These are phyloP conservation scores for Adenanthera pavonina DNA, from an alignment of 306 rosid species.

Conservation along the genomic window DNA sequence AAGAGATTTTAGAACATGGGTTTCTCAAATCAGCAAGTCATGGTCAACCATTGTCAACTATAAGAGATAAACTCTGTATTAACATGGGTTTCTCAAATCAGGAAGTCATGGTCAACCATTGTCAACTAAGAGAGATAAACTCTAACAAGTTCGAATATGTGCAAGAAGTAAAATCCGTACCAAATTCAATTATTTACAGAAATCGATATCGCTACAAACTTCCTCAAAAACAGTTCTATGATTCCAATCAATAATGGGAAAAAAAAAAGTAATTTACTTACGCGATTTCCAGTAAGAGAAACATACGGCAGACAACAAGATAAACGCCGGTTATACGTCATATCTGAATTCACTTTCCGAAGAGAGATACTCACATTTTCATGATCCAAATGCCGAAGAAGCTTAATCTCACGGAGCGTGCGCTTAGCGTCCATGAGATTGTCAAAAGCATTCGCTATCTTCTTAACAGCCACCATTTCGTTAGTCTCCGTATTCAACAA, in stretches of 20 bases:
- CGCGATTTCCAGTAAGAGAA: background rate
- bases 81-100: background rate
- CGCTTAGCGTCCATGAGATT: slow-evolving; percentile 98
- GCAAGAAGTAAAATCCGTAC: background rate
- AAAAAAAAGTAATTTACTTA: background rate
- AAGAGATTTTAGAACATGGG: background rate
- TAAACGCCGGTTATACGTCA: background rate
- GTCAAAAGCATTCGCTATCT: slow-evolving; percentile 92
- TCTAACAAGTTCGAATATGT: slow-evolving; percentile 26
- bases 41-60: slow-evolving; percentile 41
- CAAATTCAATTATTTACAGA: background rate
- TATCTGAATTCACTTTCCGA: background rate
- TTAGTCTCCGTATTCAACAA: slow-evolving; percentile 86
- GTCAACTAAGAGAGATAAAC: slow-evolving; percentile 21
- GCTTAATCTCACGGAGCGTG: slow-evolving; percentile 98
- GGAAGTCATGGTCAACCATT: slow-evolving; percentile 38
- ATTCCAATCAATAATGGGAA: background rate
- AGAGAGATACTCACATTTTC: slow-evolving; percentile 72
- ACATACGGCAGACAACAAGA: background rate
- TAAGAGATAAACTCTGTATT: slow-evolving; percentile 12
- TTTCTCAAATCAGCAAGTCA: background rate
- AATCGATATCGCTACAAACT: slow-evolving; percentile 14
- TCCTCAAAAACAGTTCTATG: background rate
- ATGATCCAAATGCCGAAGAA: slow-evolving; percentile 93
- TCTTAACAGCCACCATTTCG: slow-evolving; percentile 93